Percentiles rank a stretch among this genome's conserved stretches.
phyloP scores from a whole-genome alignment of 768 basidiomycete genomes.

The Coprinopsis strossmayeri region DNA sequence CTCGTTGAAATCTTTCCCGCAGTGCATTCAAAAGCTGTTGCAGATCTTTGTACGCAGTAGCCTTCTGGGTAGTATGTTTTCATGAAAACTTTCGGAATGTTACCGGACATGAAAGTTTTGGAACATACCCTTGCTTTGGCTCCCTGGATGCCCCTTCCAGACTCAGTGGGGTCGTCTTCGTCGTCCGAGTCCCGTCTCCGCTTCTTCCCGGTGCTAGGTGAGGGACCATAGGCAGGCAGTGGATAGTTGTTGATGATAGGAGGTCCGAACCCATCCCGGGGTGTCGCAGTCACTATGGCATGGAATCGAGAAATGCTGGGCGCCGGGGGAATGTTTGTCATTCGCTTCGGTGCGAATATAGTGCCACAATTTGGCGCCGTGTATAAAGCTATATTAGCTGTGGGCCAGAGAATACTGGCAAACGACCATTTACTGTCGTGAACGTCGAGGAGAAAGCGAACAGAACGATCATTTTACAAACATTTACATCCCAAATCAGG shows the following conservation, averaged over 20 bases:
- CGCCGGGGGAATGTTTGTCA: constrained; percentile 6
- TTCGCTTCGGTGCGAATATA: neutral
- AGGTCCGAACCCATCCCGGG: constrained; percentile 19
- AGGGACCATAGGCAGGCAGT: constrained; percentile 13
- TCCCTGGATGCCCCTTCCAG: constrained; percentile 1
- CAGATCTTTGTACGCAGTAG: constrained; percentile 22
- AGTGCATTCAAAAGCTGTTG: constrained; percentile 27
- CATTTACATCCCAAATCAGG: no score
- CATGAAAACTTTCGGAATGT: neutral
- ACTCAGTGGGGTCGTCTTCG: constrained; percentile 1
- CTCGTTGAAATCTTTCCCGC: constrained; percentile 24
- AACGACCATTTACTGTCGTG: no score
- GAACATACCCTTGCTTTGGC: constrained; percentile 12
- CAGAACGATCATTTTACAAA: no score
- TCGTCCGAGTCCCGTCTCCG: constrained; percentile 6
- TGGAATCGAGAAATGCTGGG: constrained; percentile 22
- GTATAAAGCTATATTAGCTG: no score
- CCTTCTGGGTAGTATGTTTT: constrained; percentile 16
- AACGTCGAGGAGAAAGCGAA: no score
- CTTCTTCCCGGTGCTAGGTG: constrained; percentile 3
- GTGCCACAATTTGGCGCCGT: neutral
- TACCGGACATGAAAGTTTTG: constrained; percentile 4
- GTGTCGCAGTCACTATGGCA: constrained; percentile 26
- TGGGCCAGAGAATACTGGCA: no score
- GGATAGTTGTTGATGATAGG: constrained; percentile 15